Evolutionary conservation across 2,329 filamentous ascomycete genomes (phyloP).

Genomic region (Penicillium sp.): DNA sequence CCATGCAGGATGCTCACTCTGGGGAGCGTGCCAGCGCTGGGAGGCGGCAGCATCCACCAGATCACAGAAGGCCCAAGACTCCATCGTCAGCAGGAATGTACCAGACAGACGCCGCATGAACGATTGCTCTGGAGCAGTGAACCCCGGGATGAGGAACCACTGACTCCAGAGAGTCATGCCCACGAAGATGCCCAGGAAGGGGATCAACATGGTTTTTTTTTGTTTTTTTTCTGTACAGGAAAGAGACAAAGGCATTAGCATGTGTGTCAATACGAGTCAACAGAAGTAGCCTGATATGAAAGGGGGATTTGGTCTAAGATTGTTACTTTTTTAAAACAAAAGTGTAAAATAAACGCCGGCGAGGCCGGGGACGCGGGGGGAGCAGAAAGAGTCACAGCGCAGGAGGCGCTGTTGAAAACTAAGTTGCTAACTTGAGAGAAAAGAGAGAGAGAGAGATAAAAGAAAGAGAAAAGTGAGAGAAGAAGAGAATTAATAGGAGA

Average conservation of each 20-base stretch:
- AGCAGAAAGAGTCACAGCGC: neutral
- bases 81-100: constrained; percentile 13
- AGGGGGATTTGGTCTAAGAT: neutral
- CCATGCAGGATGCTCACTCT: neutral
- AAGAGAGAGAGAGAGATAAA: constrained; percentile 2
- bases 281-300: neutral
- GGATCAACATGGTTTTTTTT: constrained; percentile 19
- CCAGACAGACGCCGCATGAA: constrained; percentile 17
- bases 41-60: constrained; percentile 7
- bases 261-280: neutral
- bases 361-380: neutral
- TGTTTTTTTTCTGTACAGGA: neutral
- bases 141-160: constrained; percentile 21
- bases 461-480: neutral
- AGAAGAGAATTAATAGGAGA: neutral
- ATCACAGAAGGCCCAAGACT: constrained; percentile 17
- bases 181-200: constrained; percentile 20
- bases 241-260: neutral
- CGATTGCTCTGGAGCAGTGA: constrained; percentile 18
- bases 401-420: neutral
- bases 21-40: neutral
- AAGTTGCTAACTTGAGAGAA: neutral
- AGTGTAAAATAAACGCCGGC: neutral
- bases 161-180: constrained; percentile 26
- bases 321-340: neutral